A percentile compares a stretch with the other conserved stretches of the same genome.
phyloP scores from a whole-genome alignment of 2,329 filamentous ascomycete species.

The Aplosporella prunicola region DNA sequence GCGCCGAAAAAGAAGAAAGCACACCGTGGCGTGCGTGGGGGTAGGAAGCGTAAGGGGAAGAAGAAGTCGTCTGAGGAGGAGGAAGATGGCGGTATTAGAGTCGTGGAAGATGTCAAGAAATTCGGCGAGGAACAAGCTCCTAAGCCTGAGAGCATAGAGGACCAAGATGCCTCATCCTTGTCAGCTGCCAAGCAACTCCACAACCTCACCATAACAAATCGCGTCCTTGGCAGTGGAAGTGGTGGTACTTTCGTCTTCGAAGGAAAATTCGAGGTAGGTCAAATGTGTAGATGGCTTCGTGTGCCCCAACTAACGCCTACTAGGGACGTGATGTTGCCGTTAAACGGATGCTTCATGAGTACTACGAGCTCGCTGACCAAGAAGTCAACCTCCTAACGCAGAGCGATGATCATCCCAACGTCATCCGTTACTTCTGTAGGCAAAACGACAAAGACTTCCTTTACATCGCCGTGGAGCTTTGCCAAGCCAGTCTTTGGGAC shows the following conservation, averaged over 20 bases:
- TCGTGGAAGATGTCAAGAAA: constrained; percentile 32
- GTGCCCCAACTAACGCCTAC: neutral
- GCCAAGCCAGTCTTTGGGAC: constrained; percentile 86
- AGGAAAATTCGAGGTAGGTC: constrained; percentile 66
- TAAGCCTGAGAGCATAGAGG: constrained; percentile 32
- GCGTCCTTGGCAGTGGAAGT: constrained; percentile 64
- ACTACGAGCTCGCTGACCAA: constrained; percentile 89
- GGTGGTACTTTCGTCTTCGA: constrained; percentile 96
- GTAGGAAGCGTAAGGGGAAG: constrained; percentile 35
- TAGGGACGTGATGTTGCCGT: constrained; percentile 80
- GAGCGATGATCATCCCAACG: constrained; percentile 92
- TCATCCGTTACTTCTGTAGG: constrained; percentile 93
- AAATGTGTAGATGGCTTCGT: neutral
- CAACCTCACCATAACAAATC: constrained; percentile 51
- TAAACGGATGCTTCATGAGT: constrained; percentile 92
- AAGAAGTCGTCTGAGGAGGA: constrained; percentile 27
- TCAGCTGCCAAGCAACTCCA: constrained; percentile 47
- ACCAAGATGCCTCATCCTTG: constrained; percentile 39
- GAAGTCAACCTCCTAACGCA: constrained; percentile 85
- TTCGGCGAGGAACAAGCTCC: constrained; percentile 24
- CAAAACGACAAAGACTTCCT: constrained; percentile 82
- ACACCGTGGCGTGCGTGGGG: constrained; percentile 40
- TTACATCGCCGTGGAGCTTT: constrained; percentile 92
- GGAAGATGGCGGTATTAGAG: constrained; percentile 25
- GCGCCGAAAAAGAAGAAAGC: constrained; percentile 40